Base-by-base conservation (phyloP, 495 filamentous ascomycete genomes). In the Chaetomidium leptoderma region DNA sequence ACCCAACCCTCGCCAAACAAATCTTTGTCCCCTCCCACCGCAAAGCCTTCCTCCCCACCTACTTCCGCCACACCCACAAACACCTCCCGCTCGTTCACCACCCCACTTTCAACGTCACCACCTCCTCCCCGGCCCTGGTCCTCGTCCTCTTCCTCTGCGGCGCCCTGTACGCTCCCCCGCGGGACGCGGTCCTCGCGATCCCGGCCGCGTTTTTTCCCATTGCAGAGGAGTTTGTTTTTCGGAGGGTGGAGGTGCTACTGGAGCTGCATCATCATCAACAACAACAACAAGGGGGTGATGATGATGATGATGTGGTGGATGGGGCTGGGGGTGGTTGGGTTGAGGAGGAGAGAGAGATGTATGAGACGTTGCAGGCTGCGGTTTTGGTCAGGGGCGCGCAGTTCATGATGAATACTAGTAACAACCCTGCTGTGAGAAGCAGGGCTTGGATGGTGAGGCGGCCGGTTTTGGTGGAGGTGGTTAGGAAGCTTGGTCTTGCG, bases 1-100 rank as follows among this genome's bases (percentile, higher is more conserved):
- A 30, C 55, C 54, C 47, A 63, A 65, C 36, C 63, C 70, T 48
- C 60, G 66, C 46, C 63, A 63, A 14, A 51, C 63, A 24, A 55
- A 60, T 53, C 65, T 61, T 57, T 66, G 66, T 21, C 66, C 66
- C 19, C 52, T 33, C 6, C 21, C 55, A 59, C 60, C 43, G 32
- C 42, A 45, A 32, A 21, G 23, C 17, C 35, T 55, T 63, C 44
- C 17, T 55, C 7, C 1, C 27, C 6, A n/a, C 27, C 43, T 63
- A 63, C 58, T 63, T 59, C 37, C 36, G 37, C 24, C 16, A 45
- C 30, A 59, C 51, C 17, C 60, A 63, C 45, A 16, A 3, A 4
- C 49, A 63, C 43, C 36, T 58, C 0, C 60, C 60, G 0, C 21
- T 63, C 0, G 14, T 57, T 6, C 60, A 63, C 60, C 50, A 45